phyloP scores from a whole-genome alignment of 1,139 yeast species.

The Neolecta irregularis region DNA sequence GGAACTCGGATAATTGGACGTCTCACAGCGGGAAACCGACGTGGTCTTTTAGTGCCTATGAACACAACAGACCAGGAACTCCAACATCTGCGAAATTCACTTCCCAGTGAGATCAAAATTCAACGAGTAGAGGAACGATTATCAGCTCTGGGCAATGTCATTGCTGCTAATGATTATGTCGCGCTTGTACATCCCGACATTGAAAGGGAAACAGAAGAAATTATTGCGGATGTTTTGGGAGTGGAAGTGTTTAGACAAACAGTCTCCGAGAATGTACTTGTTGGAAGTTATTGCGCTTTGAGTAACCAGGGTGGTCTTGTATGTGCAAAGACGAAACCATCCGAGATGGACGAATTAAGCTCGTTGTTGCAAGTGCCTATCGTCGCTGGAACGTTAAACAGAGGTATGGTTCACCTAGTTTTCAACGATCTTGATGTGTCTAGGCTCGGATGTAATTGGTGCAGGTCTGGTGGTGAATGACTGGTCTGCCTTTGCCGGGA shows the following conservation, averaged over 20 bases:
- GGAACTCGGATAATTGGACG: constrained; percentile 97
- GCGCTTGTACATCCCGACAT: constrained; percentile 98
- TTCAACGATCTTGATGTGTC: not conserved
- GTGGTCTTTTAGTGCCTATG: constrained; percentile 91
- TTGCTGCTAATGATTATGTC: constrained; percentile 97
- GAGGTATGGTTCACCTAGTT: constrained; percentile 37
- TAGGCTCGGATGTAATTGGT: constrained; percentile 70
- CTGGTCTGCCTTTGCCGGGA: constrained; percentile 93
- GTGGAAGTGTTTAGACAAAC: constrained; percentile 99
- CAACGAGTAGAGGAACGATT: constrained; percentile 97
- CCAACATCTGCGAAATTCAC: constrained; percentile 89
- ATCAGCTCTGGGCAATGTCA: constrained; percentile 92
- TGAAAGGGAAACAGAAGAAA: constrained; percentile 96
- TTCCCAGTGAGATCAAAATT: constrained; percentile 91
- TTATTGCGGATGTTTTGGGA: constrained; percentile 96
- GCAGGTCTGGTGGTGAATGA: constrained; percentile 98
- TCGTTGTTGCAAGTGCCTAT: constrained; percentile 91
- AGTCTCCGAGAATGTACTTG: constrained; percentile 92
- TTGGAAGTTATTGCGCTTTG: constrained; percentile 87
- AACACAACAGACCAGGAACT: constrained; percentile 99
- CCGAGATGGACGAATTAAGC: constrained; percentile 95
- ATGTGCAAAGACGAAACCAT: constrained; percentile 79
- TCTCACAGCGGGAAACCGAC: constrained; percentile 96
- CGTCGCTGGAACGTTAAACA: constrained; percentile 96
- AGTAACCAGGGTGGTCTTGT: constrained; percentile 97